Evolutionary conservation across 192 early-diverging fungal genomes (phyloP), one percentile per base, ranked within the genome.

Genomic region (Podila minutissima): DNA sequence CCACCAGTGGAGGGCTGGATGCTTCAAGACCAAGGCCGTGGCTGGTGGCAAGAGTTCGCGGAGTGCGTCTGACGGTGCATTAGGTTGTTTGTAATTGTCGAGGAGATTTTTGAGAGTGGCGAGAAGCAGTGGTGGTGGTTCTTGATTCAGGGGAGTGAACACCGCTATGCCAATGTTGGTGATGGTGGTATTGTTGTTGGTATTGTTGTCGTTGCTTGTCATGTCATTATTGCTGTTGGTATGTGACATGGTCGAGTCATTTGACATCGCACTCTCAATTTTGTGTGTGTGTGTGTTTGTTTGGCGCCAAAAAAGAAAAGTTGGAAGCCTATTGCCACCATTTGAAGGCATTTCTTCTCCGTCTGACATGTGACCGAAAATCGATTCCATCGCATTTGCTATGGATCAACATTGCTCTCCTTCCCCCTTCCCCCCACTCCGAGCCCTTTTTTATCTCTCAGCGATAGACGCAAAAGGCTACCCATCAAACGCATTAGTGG

Each of bases 1-100:
- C 76, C 76, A 79, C 76, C 76, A 79, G 35, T 79, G 76, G 4
- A 79, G 64, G 8, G 26, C 12, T 10, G 70, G 70, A 10, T 72
- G 28, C 65, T 72, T 33, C 4, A 79, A 53, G 55, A 79, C 63
- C 12, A 5, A 46, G 19, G 58, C 59, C 37, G 68, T 5, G 6
- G 76, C 55, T 49, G 46, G 55, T 17, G 59, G 62, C 0, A 79
- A 60, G n/a, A 79, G 53, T 26, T 72, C 29, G 20, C 72, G 76
- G 26, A 67, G 32, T 4, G 49, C 70, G 28, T 79, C 76, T 9
- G 55, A 29, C 4, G 61, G 59, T 5, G 63, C 48, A 11, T 79
- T 32, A 6, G 64, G 65, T 41, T 55, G 33, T 22, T 24, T 66
- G 32, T 46, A 20, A 28, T 6, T 32, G 17, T 53, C 38, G 35